These are phyloP conservation scores for Pleurotus cornucopiae DNA, from an alignment of 768 basidiomycete species.

Conservation along the genomic window DNA sequence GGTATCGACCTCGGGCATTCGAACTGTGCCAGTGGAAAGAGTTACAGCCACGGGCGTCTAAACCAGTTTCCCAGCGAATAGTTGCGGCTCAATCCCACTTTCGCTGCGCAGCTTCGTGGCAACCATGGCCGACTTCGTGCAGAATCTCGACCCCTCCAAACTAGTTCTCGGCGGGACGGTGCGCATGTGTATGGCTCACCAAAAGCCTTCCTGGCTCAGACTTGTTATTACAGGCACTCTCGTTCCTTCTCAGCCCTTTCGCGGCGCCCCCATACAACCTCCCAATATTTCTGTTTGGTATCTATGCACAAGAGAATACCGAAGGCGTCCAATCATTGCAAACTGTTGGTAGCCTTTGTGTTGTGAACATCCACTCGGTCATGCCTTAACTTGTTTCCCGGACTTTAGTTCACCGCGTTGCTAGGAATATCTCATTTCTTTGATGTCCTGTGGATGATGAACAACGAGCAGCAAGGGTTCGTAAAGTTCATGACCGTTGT, in stretches of 20 bases:
- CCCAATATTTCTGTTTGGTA: conserved; percentile 78
- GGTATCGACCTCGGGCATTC: conserved; percentile 46
- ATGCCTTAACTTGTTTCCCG: background rate
- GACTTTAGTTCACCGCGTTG: conserved; percentile 57
- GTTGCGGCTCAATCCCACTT: background rate
- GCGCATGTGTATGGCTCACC: conserved; percentile 15
- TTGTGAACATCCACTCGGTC: conserved; percentile 2
- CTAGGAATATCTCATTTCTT: conserved; percentile 58
- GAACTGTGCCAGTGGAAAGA: background rate
- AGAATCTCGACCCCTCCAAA: conserved; percentile 68
- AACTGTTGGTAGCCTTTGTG: conserved; percentile 35
- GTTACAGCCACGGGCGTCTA: background rate
- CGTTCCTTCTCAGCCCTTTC: conserved; percentile 55
- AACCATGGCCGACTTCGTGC: conserved; percentile 51
- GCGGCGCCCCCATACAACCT: conserved; percentile 69
- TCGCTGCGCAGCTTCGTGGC: background rate
- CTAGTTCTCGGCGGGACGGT: conserved; percentile 65
- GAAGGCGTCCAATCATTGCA: conserved; percentile 65
- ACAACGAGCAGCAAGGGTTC: conserved; percentile 51
- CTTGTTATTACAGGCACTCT: conserved; percentile 42
- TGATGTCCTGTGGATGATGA: conserved; percentile 69
- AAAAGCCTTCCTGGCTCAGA: background rate
- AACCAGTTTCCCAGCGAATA: no score
- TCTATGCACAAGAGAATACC: conserved; percentile 63
- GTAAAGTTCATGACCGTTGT: conserved; percentile 50